Base-by-base conservation (phyloP, 345 rosid genomes). In the Acer saccharum region DNA sequence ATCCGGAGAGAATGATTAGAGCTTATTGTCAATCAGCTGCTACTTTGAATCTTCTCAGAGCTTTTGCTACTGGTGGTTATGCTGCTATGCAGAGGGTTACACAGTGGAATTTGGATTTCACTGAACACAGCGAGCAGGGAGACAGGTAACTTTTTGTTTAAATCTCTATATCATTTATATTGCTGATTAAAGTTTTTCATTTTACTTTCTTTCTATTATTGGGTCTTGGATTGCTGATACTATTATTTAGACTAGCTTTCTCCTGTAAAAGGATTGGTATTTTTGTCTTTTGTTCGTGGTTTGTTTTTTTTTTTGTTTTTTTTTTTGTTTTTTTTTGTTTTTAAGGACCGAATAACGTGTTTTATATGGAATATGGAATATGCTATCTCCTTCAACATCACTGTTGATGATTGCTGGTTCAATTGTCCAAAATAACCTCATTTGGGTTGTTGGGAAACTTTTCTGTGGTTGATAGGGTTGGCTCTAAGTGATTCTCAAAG, bases 51-150 rank as follows among this genome's bases (percentile, higher is more conserved):
- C 90, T 91, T 12, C 68, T 91, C 75, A 89, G 94, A 82, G 94
- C 94, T 77, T 90, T 90, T 55, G 92, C 94, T n/a, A 90, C 92
- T 41, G 94, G 94, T 71, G 94, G 94, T 55, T 90, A 90, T 70
- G 94, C 94, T 65, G 91, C 94, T 71, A 90, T 91, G 94, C 94
- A 91, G 87, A 89, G 94, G 85, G 94, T 91, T 76, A 87, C 90
- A 12, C 93, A 91, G 41, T 91, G 93, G 94, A 91, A 91, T 86
- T 86, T 91, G 86, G 94, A 91, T 83, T 91, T 91, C 86, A 81
- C 90, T 0, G 87, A 89, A 72, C 82, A 72, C 43, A 91, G 89
- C 62, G 94, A 91, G 85, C 94, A 89, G 77, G 94, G 94, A 73
- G 94, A 91, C 79, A 87, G 93, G 94, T 90, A 65, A 29, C 27